phyloP scores from a whole-genome alignment of 768 basidiomycete genomes.

The Suillus lakei region DNA sequence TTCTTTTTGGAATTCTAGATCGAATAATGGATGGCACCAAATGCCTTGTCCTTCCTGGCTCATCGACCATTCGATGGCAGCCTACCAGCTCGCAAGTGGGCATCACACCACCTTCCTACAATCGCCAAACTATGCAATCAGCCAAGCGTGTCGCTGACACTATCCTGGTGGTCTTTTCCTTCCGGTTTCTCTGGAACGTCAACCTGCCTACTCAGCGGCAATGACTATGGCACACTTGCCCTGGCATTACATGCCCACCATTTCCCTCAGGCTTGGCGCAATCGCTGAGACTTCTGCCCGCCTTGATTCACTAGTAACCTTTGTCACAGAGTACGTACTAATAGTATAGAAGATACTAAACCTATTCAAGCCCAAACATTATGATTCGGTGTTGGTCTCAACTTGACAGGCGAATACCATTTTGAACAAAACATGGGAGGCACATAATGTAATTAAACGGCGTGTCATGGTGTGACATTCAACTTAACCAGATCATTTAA shows the following conservation, averaged over 20 bases:
- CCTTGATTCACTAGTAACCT: neutral
- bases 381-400: neutral
- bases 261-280: slow-evolving; percentile 3
- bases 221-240: too few relatives aligned
- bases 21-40: slow-evolving; percentile 15
- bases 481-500: neutral
- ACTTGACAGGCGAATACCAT: neutral
- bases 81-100: slow-evolving; percentile 12
- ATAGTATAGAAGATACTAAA: neutral
- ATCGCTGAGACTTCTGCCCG: neutral
- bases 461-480: neutral
- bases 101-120: neutral
- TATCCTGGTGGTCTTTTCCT: slow-evolving; percentile 10
- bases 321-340: neutral
- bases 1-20: slow-evolving; percentile 12
- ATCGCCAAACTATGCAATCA: neutral
- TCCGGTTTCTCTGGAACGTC: slow-evolving; percentile 17
- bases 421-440: neutral
- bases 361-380: too few relatives aligned
- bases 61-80: neutral
- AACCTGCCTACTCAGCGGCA: too few relatives aligned
- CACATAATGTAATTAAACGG: neutral
- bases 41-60: neutral
- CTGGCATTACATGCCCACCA: too few relatives aligned
- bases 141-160: slow-evolving; percentile 11